Percentiles rank a stretch among this genome's conserved stretches.
phyloP scores from a whole-genome alignment of 495 filamentous ascomycete genomes.

The Penicillium longicatenatum region DNA sequence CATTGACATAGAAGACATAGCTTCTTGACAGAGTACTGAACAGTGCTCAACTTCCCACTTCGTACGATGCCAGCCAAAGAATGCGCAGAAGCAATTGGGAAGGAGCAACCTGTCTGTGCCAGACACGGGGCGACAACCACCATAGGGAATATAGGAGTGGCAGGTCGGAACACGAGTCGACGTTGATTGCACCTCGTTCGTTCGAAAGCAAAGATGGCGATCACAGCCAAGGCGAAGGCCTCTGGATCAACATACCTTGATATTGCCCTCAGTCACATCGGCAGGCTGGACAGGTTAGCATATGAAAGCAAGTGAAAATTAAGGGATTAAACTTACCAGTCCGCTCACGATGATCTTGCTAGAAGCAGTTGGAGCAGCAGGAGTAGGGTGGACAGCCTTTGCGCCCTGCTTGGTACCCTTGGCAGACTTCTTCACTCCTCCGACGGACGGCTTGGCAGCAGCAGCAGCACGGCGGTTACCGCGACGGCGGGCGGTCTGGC shows the following conservation, averaged over 20 bases:
- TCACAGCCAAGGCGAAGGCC: conserved; percentile 57
- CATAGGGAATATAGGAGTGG: conserved; percentile 29
- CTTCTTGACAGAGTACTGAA: conserved; percentile 37
- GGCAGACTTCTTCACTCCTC: conserved; percentile 82
- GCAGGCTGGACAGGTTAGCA: conserved; percentile 72
- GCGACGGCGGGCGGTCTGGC: conserved; percentile 57
- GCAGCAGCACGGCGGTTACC: conserved; percentile 54
- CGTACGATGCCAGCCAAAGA: conserved; percentile 35
- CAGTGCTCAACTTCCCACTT: conserved; percentile 51
- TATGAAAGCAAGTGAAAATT: background rate
- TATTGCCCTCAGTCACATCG: conserved; percentile 91
- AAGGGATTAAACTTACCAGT: conserved; percentile 67
- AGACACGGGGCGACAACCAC: conserved; percentile 28
- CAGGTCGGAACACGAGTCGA: conserved; percentile 37
- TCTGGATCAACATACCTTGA: conserved; percentile 97
- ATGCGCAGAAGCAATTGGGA: conserved; percentile 35
- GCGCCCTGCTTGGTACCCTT: conserved; percentile 60
- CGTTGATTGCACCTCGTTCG: conserved; percentile 44
- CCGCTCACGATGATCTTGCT: conserved; percentile 98
- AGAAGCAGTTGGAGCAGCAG: conserved; percentile 57
- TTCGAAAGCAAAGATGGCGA: conserved; percentile 53
- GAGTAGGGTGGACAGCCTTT: conserved; percentile 67
- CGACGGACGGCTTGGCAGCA: conserved; percentile 59
- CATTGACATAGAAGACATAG: conserved; percentile 21
- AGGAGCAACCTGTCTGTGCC: conserved; percentile 45